Percentiles rank a stretch among this genome's conserved stretches.
Evolutionary conservation across 2,329 filamentous ascomycete species (phyloP).

Genomic region (Cadophora luteo-olivacea): DNA sequence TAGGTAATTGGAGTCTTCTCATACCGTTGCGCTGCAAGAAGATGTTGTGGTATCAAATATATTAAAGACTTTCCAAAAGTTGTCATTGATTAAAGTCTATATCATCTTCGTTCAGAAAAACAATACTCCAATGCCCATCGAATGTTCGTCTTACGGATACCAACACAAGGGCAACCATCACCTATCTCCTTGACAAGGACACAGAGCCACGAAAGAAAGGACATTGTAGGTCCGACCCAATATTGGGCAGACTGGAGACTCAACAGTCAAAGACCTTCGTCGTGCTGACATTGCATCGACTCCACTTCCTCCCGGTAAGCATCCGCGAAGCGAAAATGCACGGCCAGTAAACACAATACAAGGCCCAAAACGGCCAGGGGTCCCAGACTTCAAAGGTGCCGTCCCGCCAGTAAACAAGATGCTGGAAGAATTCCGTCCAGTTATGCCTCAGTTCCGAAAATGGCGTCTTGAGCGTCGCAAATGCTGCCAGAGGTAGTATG

Average conservation of each 20-base stretch:
- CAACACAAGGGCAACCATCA: no score
- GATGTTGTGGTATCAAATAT: no score
- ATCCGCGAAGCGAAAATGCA: conserved; percentile 55
- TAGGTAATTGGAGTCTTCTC: not conserved
- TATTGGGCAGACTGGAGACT: not conserved
- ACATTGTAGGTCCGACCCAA: no score
- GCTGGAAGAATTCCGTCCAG: conserved; percentile 44
- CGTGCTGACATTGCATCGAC: conserved; percentile 71
- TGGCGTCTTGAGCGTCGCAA: conserved; percentile 38
- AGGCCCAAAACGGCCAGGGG: conserved; percentile 61
- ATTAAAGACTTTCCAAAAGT: no score
- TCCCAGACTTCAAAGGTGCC: conserved; percentile 60
- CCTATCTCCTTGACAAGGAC: no score
- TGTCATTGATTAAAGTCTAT: no score
- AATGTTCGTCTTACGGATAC: no score
- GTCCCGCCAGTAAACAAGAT: conserved; percentile 59
- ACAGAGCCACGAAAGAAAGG: no score
- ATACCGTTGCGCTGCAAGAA: no score
- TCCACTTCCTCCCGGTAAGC: conserved; percentile 60
- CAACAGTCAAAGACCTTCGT: conserved; percentile 57
- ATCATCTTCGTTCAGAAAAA: no score
- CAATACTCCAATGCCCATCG: no score
- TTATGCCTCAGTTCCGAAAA: conserved; percentile 33
- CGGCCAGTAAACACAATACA: conserved; percentile 64
- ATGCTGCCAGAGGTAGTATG: conserved; percentile 52